These are phyloP conservation scores for Rutstroemia sydowiana DNA, from an alignment of 2,329 filamentous ascomycete genomes.

Conservation along the genomic window DNA sequence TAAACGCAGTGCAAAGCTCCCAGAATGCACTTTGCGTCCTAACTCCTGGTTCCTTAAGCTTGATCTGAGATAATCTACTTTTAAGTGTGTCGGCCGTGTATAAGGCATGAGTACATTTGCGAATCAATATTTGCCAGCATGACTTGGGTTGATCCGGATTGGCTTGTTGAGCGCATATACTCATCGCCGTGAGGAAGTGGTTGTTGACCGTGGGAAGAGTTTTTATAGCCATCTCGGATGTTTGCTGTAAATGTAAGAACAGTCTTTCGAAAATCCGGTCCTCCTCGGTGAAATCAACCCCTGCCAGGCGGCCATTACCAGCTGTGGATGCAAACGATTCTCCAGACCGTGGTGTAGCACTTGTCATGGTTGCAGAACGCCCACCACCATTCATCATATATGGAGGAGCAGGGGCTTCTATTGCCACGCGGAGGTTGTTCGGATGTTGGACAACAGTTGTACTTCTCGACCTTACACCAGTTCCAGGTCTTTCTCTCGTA, in stretches of 20 bases:
- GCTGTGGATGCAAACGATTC: slow-evolving; percentile 62
- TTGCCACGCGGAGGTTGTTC: slow-evolving; percentile 43
- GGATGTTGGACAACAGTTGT: slow-evolving; percentile 29
- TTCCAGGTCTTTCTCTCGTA: slow-evolving; percentile 41
- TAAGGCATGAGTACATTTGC: slow-evolving; percentile 62
- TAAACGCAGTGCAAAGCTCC: slow-evolving; percentile 67
- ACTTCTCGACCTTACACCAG: slow-evolving; percentile 27
- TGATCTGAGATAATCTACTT: slow-evolving; percentile 67
- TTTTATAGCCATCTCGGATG: slow-evolving; percentile 65
- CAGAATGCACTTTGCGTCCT: slow-evolving; percentile 57
- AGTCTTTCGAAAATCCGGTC: slow-evolving; percentile 77
- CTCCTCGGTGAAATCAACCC: slow-evolving; percentile 61
- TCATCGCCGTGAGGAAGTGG: slow-evolving; percentile 58
- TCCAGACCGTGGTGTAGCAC: slow-evolving; percentile 68
- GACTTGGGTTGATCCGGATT: slow-evolving; percentile 53
- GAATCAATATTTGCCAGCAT: slow-evolving; percentile 63
- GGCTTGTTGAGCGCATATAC: slow-evolving; percentile 53
- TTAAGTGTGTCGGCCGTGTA: slow-evolving; percentile 69
- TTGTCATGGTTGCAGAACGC: slow-evolving; percentile 42
- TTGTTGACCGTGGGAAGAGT: slow-evolving; percentile 62
- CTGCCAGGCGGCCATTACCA: slow-evolving; percentile 24
- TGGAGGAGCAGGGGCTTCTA: slow-evolving; percentile 43
- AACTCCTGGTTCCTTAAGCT: slow-evolving; percentile 74
- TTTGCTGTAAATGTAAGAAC: slow-evolving; percentile 66
- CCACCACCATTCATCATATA: slow-evolving; percentile 42